phyloP scores from a whole-genome alignment of 2,329 filamentous ascomycete genomes.

The Neonectria neomacrospora region DNA sequence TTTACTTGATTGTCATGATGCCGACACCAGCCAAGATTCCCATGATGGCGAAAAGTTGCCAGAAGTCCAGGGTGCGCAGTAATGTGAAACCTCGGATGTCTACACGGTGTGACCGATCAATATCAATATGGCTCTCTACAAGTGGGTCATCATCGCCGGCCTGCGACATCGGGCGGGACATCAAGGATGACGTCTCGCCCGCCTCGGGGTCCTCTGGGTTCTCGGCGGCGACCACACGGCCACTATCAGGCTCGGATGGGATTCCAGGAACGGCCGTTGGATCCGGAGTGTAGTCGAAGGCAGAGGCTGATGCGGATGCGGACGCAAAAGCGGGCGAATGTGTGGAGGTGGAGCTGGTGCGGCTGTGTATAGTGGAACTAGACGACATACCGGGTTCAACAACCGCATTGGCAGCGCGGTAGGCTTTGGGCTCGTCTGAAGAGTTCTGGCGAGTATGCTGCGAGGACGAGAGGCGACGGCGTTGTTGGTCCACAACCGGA shows the following conservation, averaged over 20 bases:
- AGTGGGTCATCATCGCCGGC: slow-evolving; percentile 58
- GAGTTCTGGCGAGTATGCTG: slow-evolving; percentile 56
- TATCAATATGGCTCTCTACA: slow-evolving; percentile 72
- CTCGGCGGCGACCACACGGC: slow-evolving; percentile 41
- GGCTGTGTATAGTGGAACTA: slow-evolving; percentile 46
- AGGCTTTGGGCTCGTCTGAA: slow-evolving; percentile 55
- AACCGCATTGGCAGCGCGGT: slow-evolving; percentile 51
- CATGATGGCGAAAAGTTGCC: slow-evolving; percentile 89
- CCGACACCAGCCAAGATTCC: slow-evolving; percentile 92
- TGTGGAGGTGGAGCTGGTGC: slow-evolving; percentile 47
- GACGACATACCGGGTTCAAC: slow-evolving; percentile 75
- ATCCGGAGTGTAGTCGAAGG: slow-evolving; percentile 28
- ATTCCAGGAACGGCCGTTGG: slow-evolving; percentile 37
- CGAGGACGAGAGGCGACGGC: slow-evolving; percentile 36
- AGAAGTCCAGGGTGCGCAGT: slow-evolving; percentile 81
- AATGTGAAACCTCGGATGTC: slow-evolving; percentile 90
- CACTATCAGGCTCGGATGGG: slow-evolving; percentile 44
- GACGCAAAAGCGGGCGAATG: slow-evolving; percentile 33
- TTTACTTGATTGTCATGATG: slow-evolving; percentile 98
- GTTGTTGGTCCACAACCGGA: slow-evolving; percentile 47
- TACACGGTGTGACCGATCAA: slow-evolving; percentile 80
- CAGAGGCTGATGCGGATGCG: slow-evolving; percentile 25
- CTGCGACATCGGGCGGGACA: slow-evolving; percentile 70
- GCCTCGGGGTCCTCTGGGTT: slow-evolving; percentile 54
- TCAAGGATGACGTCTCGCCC: slow-evolving; percentile 84